These are phyloP conservation scores for Tolypocladium cylindrosporum DNA, from an alignment of 2,329 filamentous ascomycete species.

Conservation along the genomic window DNA sequence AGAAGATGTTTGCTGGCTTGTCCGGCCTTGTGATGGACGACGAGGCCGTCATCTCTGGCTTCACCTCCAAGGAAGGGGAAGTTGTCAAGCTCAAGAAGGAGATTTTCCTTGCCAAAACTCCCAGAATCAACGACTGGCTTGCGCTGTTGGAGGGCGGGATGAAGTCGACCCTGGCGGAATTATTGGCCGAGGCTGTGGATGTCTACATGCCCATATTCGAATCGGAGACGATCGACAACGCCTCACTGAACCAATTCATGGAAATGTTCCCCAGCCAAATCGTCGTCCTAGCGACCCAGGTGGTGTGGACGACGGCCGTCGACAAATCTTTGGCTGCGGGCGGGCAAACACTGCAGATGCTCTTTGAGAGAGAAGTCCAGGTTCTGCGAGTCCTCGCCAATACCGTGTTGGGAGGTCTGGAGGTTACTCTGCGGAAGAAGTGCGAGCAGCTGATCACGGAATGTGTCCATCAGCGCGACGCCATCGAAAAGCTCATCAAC, in stretches of 20 bases:
- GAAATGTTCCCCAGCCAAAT: slow-evolving; percentile 82
- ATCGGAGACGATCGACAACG: slow-evolving; percentile 57
- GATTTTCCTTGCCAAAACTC: slow-evolving; percentile 86
- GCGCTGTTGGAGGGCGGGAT: slow-evolving; percentile 83
- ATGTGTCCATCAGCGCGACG: slow-evolving; percentile 93
- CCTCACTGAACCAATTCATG: slow-evolving; percentile 71
- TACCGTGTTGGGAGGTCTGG: slow-evolving; percentile 82
- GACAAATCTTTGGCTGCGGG: slow-evolving; percentile 65
- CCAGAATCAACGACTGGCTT: slow-evolving; percentile 99
- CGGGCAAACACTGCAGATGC: slow-evolving; percentile 54
- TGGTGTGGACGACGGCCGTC: slow-evolving; percentile 83
- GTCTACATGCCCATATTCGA: slow-evolving; percentile 73
- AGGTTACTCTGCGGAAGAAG: slow-evolving; percentile 82
- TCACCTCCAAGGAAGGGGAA: slow-evolving; percentile 93
- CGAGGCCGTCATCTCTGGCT: slow-evolving; percentile 78
- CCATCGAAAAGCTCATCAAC: slow-evolving; percentile 76
- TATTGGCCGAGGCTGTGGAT: slow-evolving; percentile 76
- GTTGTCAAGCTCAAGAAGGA: slow-evolving; percentile 78
- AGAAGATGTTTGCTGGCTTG: slow-evolving; percentile 99
- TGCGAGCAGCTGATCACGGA: slow-evolving; percentile 98
- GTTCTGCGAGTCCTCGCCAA: slow-evolving; percentile 78
- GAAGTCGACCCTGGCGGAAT: slow-evolving; percentile 86
- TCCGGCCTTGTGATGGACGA: slow-evolving; percentile 87
- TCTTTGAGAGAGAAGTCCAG: slow-evolving; percentile 76
- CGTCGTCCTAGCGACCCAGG: slow-evolving; percentile 88